Evolutionary conservation across 768 basidiomycete species (phyloP).

Genomic region (Tricholoma bakamatsutake): DNA sequence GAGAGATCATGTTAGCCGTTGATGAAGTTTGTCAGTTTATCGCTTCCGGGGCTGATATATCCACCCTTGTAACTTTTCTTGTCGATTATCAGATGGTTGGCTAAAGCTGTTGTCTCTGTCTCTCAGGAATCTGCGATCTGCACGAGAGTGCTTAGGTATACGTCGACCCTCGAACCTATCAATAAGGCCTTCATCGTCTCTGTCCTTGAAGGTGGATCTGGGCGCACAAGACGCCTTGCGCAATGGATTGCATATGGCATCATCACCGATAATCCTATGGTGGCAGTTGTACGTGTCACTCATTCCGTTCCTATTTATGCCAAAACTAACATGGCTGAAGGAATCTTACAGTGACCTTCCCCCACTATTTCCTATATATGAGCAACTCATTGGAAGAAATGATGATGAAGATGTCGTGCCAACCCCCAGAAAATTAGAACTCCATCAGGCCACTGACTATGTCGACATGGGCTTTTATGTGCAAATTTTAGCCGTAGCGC

Average conservation of each 20-base stretch:
- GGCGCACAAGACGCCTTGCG: slow-evolving; percentile 47
- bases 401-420: slow-evolving; percentile 18
- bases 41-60: slow-evolving; percentile 23
- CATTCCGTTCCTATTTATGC: neutral
- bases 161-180: slow-evolving; percentile 33
- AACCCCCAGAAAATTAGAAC: slow-evolving; percentile 43
- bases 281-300: slow-evolving; percentile 19
- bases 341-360: slow-evolving; percentile 38
- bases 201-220: slow-evolving; percentile 45
- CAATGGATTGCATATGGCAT: slow-evolving; percentile 50
- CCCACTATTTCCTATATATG: slow-evolving; percentile 43
- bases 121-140: slow-evolving; percentile 45
- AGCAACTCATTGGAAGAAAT: slow-evolving; percentile 37
- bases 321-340: slow-evolving; percentile 22
- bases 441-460: slow-evolving; percentile 55
- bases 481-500: slow-evolving; percentile 50
- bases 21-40: slow-evolving; percentile 41
- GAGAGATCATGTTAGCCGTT: slow-evolving; percentile 41
- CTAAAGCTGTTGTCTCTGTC: neutral
- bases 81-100: neutral
- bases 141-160: slow-evolving; percentile 36
- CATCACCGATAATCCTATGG: slow-evolving; percentile 26
- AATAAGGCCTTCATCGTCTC: slow-evolving; percentile 48
- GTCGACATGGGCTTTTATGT: slow-evolving; percentile 51
- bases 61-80: slow-evolving; percentile 19